phyloP scores from a whole-genome alignment of 345 rosid species.

The Linum lewisii region DNA sequence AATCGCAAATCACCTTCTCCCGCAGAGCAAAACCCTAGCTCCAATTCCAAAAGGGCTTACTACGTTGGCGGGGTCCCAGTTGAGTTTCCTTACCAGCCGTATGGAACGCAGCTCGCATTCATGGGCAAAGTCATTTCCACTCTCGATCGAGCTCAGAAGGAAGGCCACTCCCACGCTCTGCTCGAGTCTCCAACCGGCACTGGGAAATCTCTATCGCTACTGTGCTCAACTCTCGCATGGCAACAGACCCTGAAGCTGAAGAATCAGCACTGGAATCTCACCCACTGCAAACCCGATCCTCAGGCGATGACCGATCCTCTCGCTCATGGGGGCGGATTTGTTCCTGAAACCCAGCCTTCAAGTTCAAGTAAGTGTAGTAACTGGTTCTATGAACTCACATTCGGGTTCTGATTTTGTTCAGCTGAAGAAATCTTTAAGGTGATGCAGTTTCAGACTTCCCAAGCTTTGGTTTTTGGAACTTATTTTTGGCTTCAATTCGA shows the following conservation, averaged over 20 bases:
- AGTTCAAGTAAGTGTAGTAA: constrained; percentile 43
- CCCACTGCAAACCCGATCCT: constrained; percentile 47
- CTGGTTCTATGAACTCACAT: background rate
- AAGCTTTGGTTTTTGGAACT: background rate
- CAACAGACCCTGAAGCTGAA: constrained; percentile 47
- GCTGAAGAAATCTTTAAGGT: too few species aligned
- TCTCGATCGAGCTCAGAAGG: constrained; percentile 78
- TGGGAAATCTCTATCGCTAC: constrained; percentile 92
- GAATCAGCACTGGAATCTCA: constrained; percentile 26
- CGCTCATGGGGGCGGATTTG: constrained; percentile 77
- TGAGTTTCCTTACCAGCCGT: constrained; percentile 85
- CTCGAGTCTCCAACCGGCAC: constrained; percentile 98
- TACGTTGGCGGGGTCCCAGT: constrained; percentile 70
- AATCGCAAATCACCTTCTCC: background rate
- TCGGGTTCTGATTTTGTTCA: too few species aligned
- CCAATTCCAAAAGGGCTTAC: constrained; percentile 35
- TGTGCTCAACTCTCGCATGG: constrained; percentile 91
- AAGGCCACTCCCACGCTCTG: constrained; percentile 79
- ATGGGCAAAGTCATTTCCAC: constrained; percentile 90
- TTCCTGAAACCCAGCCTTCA: constrained; percentile 69
- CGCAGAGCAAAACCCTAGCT: constrained; percentile 14
- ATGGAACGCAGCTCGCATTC: constrained; percentile 90
- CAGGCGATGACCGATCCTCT: constrained; percentile 75
- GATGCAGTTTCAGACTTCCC: background rate
- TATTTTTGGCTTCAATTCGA: background rate